A percentile compares a stretch with the other conserved stretches of the same genome.
These are phyloP conservation scores for Termitomyces sp. DNA, from an alignment of 768 basidiomycete species.

Conservation along the genomic window DNA sequence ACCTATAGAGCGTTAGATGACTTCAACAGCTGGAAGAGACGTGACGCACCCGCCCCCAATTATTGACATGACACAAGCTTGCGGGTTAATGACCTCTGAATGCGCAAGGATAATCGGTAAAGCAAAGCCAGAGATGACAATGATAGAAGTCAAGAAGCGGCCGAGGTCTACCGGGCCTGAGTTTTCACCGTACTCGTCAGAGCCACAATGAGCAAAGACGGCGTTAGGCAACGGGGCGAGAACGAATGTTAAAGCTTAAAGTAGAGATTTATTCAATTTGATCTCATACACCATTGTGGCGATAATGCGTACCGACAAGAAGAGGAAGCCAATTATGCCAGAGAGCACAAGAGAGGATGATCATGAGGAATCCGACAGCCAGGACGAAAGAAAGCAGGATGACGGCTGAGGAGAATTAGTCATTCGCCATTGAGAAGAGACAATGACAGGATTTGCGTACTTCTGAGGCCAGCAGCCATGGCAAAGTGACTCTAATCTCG, in stretches of 20 bases:
- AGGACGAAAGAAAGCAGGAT: constrained; percentile 96
- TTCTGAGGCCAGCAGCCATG: constrained; percentile 72
- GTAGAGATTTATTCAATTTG: background rate
- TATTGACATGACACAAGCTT: constrained; percentile 93
- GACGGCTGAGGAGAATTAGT: constrained; percentile 57
- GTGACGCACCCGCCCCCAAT: constrained; percentile 80
- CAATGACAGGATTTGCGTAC: constrained; percentile 34
- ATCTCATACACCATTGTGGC: background rate
- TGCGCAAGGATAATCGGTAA: constrained; percentile 91
- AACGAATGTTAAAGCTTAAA: constrained; percentile 80
- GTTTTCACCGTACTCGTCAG: constrained; percentile 80
- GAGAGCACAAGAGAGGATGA: constrained; percentile 95
- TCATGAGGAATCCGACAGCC: constrained; percentile 95
- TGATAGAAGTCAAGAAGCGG: constrained; percentile 86
- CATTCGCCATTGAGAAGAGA: background rate
- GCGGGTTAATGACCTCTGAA: constrained; percentile 78
- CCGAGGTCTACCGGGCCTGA: constrained; percentile 83
- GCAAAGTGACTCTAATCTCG: background rate
- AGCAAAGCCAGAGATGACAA: constrained; percentile 93
- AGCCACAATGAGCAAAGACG: constrained; percentile 87
- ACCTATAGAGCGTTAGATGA: constrained; percentile 31
- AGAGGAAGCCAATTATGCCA: constrained; percentile 97
- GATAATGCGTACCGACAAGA: constrained; percentile 73
- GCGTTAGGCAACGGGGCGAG: constrained; percentile 96
- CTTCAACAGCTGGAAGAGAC: background rate